Evolutionary conservation across 208 protist species (phyloP), one percentile per base, ranked within the genome.

Genomic region (Trypanosoma cruzi): DNA sequence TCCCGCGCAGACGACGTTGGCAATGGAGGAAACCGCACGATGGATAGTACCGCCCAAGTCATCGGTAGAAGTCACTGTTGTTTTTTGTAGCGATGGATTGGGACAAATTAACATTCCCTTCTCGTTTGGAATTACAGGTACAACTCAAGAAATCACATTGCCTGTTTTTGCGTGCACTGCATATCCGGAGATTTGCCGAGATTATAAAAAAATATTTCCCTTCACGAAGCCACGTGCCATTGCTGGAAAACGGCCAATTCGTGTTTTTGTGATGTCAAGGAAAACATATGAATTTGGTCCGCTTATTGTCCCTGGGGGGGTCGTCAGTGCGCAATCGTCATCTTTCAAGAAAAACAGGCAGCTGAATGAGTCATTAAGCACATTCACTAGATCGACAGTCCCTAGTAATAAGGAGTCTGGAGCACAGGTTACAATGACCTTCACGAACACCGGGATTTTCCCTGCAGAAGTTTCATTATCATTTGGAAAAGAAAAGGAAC

Each of bases 231-330:
- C 77, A 28, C 86, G 85, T 2, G 29, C 44, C 32, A 57, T 62
- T 29, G 54, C 60, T 16, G 74, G 79, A 20, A 64, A 63, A 44
- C 72, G 69, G 37, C 31, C 77, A 22, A 73, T 87, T n/a, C 89
- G 88, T 58, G 85, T 86, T 22, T 95, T 87, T 77, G 16, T 94
- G 34, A 60, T 68, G 18, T 79, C 80, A 14, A 90, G 85, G 73
- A 75, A 84, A 16, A 32, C 81, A 0, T 99, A 97, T 75, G 94
- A 99, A 68, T 99, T 98, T 84, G 97, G 97, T 13, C 90, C 97
- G 10, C 82, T 99, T 37, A 91, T 99, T 10, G 78, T 98, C 53
- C 11, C 83, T 79, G 37, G 64, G 68, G 1, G 37, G 59, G 22
- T 26, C 64, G 20, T 75, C 29, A 11, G 4, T 42, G 26, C 29